These are phyloP conservation scores for Tilletia caries DNA, from an alignment of 1,284 basidiomycete genomes.

Conservation along the genomic window DNA sequence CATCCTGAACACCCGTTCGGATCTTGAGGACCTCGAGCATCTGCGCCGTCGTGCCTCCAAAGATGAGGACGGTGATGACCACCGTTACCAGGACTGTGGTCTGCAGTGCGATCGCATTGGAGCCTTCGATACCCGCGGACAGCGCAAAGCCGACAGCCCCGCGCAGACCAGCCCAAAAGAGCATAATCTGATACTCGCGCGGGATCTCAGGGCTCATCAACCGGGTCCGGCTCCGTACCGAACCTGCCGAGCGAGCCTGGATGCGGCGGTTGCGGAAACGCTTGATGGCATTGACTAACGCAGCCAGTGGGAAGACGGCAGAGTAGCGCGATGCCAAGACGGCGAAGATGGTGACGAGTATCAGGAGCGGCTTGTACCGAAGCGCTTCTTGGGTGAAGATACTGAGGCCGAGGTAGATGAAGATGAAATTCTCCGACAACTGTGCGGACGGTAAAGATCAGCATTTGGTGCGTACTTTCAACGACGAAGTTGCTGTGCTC, in stretches of 20 bases:
- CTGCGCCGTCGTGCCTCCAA: conserved; percentile 90
- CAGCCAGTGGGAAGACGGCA: conserved; percentile 94
- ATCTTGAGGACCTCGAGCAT: conserved; percentile 99
- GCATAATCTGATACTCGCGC: conserved; percentile 57
- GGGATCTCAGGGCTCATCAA: conserved; percentile 35
- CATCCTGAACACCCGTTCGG: conserved; percentile 75
- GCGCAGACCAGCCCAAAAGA: conserved; percentile 96
- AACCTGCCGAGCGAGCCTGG: not conserved
- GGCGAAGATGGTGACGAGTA: conserved; percentile 63
- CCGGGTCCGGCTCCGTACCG: conserved; percentile 16
- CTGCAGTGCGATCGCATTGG: conserved; percentile 82
- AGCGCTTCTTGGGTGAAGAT: conserved; percentile 84
- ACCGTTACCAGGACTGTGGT: conserved; percentile 94
- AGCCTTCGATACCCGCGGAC: conserved; percentile 87
- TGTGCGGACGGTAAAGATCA: conserved; percentile 55
- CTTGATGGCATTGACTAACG: conserved; percentile 83
- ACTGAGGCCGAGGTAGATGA: conserved; percentile 95
- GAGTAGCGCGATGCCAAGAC: conserved; percentile 92
- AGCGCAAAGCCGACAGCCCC: conserved; percentile 96
- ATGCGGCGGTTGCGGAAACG: conserved; percentile 70
- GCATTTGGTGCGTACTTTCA: not conserved
- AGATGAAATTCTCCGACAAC: conserved; percentile 98
- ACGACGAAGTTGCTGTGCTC: conserved; percentile 14
- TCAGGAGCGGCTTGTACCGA: conserved; percentile 94
- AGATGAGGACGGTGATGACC: conserved; percentile 88